A percentile compares a stretch with the other conserved stretches of the same genome.
Evolutionary conservation across 495 filamentous ascomycete species (phyloP).

Genomic region (Penicillium longicatenatum): DNA sequence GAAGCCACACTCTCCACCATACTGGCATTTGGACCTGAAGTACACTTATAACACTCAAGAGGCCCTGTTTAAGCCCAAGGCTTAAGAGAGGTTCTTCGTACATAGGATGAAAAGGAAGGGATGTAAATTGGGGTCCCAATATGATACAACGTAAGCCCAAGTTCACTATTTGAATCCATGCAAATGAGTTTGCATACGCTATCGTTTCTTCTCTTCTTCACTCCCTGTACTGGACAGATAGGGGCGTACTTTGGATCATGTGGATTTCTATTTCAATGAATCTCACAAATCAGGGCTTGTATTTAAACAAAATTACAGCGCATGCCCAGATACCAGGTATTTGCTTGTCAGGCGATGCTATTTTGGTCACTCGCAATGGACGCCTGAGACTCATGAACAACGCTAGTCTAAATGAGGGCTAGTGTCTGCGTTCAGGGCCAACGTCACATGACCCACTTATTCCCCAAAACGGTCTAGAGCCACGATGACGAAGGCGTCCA

Average conservation of each 20-base stretch:
- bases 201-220: too few species aligned
- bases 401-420: slow-evolving; percentile 11
- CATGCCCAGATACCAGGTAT: not conserved
- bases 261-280: not conserved
- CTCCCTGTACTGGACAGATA: too few species aligned
- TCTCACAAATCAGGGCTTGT: not conserved
- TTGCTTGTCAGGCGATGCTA: slow-evolving; percentile 3
- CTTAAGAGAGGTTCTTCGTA: not conserved
- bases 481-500: slow-evolving; percentile 24
- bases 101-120: not conserved
- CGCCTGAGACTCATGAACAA: slow-evolving; percentile 13
- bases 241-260: too few species aligned
- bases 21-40: slow-evolving; percentile 77
- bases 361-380: slow-evolving; percentile 17
- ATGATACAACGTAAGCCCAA: not conserved
- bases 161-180: too few species aligned
- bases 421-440: slow-evolving; percentile 7
- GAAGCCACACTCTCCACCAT: slow-evolving; percentile 67
- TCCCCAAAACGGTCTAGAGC: slow-evolving; percentile 17
- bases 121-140: not conserved
- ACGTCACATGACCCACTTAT: slow-evolving; percentile 14
- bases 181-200: too few species aligned
- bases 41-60: slow-evolving; percentile 74
- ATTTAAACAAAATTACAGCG: not conserved
- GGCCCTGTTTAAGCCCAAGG: slow-evolving; percentile 58